Percentiles rank a stretch among this genome's conserved stretches.
phyloP scores from a whole-genome alignment of 495 filamentous ascomycete species.

The Xylaria sp. region DNA sequence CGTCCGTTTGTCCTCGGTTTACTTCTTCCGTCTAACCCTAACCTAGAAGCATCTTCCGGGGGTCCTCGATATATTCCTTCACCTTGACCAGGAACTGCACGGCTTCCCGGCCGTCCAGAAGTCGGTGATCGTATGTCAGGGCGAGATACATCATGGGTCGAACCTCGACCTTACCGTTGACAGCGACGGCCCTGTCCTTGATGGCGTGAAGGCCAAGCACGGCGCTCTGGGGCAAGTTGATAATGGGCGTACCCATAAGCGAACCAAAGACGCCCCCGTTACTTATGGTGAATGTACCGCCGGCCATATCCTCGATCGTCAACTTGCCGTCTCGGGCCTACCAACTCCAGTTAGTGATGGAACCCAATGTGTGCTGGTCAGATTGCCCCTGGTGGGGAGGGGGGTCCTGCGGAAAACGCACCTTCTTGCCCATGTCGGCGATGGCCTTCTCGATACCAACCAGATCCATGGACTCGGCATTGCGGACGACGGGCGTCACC shows the following conservation, averaged over 20 bases:
- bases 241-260: conserved; percentile 98
- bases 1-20: not conserved
- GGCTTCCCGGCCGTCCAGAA: conserved; percentile 93
- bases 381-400: too few relatives aligned
- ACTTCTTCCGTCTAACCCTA: conserved; percentile 37
- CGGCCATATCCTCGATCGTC: conserved; percentile 99
- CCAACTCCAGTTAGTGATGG: conserved; percentile 31
- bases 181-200: conserved; percentile 88
- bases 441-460: conserved; percentile 91
- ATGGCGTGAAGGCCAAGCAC: conserved; percentile 98
- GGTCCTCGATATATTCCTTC: conserved; percentile 98
- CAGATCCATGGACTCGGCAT: conserved; percentile 85
- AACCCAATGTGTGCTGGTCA: not conserved
- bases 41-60: conserved; percentile 82
- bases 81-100: conserved; percentile 98
- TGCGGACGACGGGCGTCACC: conserved; percentile 95
- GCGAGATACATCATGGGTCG: conserved; percentile 99
- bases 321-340: conserved; percentile 94
- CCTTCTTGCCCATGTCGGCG: conserved; percentile 95
- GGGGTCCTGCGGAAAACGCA: conserved; percentile 35
- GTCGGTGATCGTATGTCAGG: conserved; percentile 94
- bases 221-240: conserved; percentile 95
- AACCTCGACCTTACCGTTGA: conserved; percentile 93
- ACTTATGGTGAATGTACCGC: conserved; percentile 98
- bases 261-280: conserved; percentile 77